phyloP scores from a whole-genome alignment of 768 basidiomycete genomes.

The Lactarius evosmus region DNA sequence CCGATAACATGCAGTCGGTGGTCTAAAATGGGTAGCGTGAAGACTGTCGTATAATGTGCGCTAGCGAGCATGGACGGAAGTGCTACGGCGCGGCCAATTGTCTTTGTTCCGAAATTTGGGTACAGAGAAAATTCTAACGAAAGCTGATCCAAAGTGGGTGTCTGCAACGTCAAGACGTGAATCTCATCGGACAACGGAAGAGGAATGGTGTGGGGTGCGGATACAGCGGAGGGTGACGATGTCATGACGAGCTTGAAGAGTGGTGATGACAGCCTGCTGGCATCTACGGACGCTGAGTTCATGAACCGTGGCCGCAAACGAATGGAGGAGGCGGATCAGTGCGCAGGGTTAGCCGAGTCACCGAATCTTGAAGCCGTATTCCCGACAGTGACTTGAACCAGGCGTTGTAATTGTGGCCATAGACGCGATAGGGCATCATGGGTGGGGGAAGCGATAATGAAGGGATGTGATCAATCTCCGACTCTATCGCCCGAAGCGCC shows the following conservation, averaged over 20 bases:
- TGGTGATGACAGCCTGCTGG: conserved; percentile 66
- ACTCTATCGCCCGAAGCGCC: conserved; percentile 42
- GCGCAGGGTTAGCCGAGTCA: conserved; percentile 32
- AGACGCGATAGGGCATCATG: conserved; percentile 96
- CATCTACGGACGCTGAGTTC: conserved; percentile 62
- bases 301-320: conserved; percentile 73
- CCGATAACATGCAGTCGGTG: conserved; percentile 92
- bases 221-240: conserved; percentile 74
- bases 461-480: conserved; percentile 89
- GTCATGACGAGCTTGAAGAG: conserved; percentile 96
- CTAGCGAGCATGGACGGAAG: conserved; percentile 68
- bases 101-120: conserved; percentile 96
- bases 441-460: conserved; percentile 94
- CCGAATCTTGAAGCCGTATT: conserved; percentile 46
- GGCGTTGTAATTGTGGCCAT: conserved; percentile 91
- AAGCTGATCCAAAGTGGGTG: conserved; percentile 65
- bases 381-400: conserved; percentile 86
- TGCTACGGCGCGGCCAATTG: conserved; percentile 89
- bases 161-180: conserved; percentile 84
- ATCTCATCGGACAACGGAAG: conserved; percentile 72
- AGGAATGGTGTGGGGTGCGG: conserved; percentile 87
- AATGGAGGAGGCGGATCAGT: conserved; percentile 47
- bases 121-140: conserved; percentile 91
- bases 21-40: conserved; percentile 81
- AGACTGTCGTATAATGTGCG: conserved; percentile 51